Base-by-base conservation (phyloP, 2,329 filamentous ascomycete genomes). In the Microdochium trichocladiopsis region DNA sequence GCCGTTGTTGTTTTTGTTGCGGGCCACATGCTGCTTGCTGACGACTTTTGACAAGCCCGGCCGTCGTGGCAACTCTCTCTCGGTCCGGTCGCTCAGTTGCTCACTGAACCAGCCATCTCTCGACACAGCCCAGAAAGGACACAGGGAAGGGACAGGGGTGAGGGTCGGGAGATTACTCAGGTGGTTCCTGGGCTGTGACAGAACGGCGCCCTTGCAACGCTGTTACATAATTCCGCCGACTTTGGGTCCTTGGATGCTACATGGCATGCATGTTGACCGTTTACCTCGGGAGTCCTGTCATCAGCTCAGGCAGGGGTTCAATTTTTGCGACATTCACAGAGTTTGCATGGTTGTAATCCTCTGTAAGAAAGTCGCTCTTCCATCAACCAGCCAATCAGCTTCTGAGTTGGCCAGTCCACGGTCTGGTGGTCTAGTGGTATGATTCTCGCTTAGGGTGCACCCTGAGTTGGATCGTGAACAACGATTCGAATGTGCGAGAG, bases 381-480 rank as follows among this genome's bases (percentile, higher is more conserved):
- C 18, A 45, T 45, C 21, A 22, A 45, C 10, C 41, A 45, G 41
- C 41, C 41, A 45, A 45, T 45, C 41, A 45, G 21, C 33, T 18
- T 23, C n/a, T 45, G 10, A 18, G 11, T 45, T 8, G 3, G 18
- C 16, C 41, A 21, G 5, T 45, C 18, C 6, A 8, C 9, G 72
- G 71, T 72, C 71, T 72, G 71, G 68, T 82, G 77, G 78, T 81
- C 79, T 83, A 82, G 80, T 78, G 80, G 80, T 83, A 84, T 83
- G 79, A 83, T 84, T 83, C 80, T 82, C 79, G 80, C 81, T 83
- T 83, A 84, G 81, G 80, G 80, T 66, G 50, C 52, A 63, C 60
- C 58, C 58, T 63, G 6, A 45, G 28, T 31, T 14, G 8, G 28
- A 31, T 31, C 28, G 14, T 8, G 8, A 31, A 31, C 28, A 31